Base-by-base conservation (phyloP, 2,329 filamentous ascomycete genomes). In the Aspergillus fischeri region DNA sequence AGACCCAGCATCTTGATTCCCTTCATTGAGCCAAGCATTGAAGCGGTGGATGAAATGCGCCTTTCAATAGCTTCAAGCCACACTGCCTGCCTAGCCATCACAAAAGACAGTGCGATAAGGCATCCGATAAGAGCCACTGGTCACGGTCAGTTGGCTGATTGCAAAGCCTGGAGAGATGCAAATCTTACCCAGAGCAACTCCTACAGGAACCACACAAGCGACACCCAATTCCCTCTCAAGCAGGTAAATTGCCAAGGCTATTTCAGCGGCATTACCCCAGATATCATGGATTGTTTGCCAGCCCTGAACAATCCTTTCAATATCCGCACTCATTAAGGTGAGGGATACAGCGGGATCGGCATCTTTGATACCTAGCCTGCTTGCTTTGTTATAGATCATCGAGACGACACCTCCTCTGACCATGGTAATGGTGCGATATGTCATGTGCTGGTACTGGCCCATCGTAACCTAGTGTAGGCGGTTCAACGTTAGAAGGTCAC, bases 31-130 rank as follows among this genome's bases (percentile, higher is more conserved):
- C 73, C 75, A 0, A 83, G 69, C 61, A 81, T 77, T 4, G 74
- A 73, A 5, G 78, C 72, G 0, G 80, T 83, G 17, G 76, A 75
- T 5, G 75, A 77, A 21, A 83, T 77, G 2, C 81, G 77, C 27
- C 70, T 70, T 62, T 83, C 75, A 17, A 81, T 80, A 9, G 79
- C 79, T 49, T 78, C 71, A 35, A 83, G 73, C 81, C 81, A 83
- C 17, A 68, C 63, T 5, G 74, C 75, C 56, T 81, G 79, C 14
- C 67, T 66, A 2, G 70, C 58, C 21, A 75, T 71, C 3, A 76
- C 72, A 49, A 75, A 72, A 4, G 67, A 69, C 67, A 73, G 71
- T 1, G 65, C 66, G 44, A 75, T 56, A 8, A 73, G 66, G 51
- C 63, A 76, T 44, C 65, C 71, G 54, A 70, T 58, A n/a, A 73